phyloP scores from a whole-genome alignment of 2,329 filamentous ascomycete genomes.

The Chaetomiaceae sp. region DNA sequence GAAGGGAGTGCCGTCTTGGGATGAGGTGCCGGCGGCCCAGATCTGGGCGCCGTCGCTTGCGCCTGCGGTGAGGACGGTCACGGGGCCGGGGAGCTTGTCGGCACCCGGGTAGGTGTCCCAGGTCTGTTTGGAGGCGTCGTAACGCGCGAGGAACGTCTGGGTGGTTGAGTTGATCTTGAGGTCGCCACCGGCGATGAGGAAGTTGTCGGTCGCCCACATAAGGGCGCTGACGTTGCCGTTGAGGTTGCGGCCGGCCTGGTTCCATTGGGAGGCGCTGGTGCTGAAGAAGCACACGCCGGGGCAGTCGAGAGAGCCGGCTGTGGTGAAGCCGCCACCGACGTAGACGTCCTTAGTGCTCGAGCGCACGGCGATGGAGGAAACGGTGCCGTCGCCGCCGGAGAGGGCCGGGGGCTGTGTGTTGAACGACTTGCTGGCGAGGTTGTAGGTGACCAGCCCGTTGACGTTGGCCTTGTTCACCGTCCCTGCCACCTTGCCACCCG shows the following conservation, averaged over 20 bases:
- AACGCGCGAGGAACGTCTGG: conserved; percentile 63
- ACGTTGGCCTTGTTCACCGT: conserved; percentile 57
- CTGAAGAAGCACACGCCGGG: conserved; percentile 77
- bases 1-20: conserved; percentile 64
- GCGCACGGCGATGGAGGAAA: conserved; percentile 70
- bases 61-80: conserved; percentile 71
- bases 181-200: conserved; percentile 73
- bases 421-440: conserved; percentile 62
- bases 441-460: conserved; percentile 73
- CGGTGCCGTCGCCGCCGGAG: conserved; percentile 62
- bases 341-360: conserved; percentile 71
- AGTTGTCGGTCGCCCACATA: conserved; percentile 68
- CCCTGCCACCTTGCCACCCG: conserved; percentile 76
- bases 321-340: conserved; percentile 79
- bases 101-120: conserved; percentile 64
- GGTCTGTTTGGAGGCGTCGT: conserved; percentile 59
- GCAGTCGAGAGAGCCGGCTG: conserved; percentile 77
- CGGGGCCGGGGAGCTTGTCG: conserved; percentile 68
- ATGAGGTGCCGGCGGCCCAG: conserved; percentile 73
- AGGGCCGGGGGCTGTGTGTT: conserved; percentile 70
- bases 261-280: conserved; percentile 69
- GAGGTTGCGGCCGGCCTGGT: conserved; percentile 67
- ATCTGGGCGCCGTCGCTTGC: conserved; percentile 65
- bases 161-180: conserved; percentile 62
- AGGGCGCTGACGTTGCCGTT: conserved; percentile 66